Conservation (phyloP, 345 rosid species). For the Rubroshorea leprosula region DNA sequence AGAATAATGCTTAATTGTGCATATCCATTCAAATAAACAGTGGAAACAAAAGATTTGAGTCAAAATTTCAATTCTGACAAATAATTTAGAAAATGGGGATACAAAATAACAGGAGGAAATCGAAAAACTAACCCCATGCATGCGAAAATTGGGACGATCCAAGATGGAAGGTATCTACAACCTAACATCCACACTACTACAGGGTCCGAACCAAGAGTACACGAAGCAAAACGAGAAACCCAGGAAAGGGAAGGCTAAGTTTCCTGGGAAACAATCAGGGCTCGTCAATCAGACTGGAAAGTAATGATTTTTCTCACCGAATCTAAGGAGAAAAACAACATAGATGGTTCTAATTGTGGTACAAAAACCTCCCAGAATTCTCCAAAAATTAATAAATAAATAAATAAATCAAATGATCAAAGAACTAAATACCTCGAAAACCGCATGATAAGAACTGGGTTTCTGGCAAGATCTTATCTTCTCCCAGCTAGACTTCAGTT, state of each 20-base stretch:
- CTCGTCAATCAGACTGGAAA: background rate
- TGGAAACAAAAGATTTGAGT: background rate
- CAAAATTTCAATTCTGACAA: background rate
- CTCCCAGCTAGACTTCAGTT: too few relatives aligned
- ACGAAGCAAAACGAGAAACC: conserved; percentile 20
- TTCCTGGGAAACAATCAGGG: conserved; percentile 20
- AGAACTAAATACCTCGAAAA: conserved; percentile 36
- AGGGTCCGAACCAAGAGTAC: conserved; percentile 21
- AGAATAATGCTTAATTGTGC: background rate
- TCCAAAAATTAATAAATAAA: background rate
- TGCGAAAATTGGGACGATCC: conserved; percentile 47
- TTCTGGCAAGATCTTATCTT: too few relatives aligned
- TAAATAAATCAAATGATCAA: background rate
- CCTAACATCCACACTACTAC: conserved; percentile 44
- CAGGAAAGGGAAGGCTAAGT: conserved; percentile 8
- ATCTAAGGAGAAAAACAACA: background rate
- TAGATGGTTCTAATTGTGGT: too few relatives aligned
- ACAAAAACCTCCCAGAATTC: too few relatives aligned
- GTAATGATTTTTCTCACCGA: background rate
- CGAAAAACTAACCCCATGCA: conserved; percentile 58
- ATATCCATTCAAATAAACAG: background rate
- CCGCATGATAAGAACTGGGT: conserved; percentile 31
- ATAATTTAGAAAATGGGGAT: too few relatives aligned
- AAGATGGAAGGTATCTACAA: conserved; percentile 37
- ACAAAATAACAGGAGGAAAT: background rate